Evolutionary conservation across 257 asterid genomes (phyloP).

Genomic region (Ballota nigra): DNA sequence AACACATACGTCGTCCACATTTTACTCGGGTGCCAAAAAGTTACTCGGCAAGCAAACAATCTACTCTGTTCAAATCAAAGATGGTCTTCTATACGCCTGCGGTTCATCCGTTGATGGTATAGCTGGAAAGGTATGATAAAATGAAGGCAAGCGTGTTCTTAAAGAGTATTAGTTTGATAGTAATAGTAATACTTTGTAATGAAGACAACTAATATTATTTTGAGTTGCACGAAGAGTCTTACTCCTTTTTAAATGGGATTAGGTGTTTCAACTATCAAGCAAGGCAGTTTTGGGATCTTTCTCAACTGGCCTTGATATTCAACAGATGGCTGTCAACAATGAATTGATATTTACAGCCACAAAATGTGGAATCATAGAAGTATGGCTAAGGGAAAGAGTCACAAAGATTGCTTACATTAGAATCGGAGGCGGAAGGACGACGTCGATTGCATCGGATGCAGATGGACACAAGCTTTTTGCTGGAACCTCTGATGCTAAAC

Average conservation of each 20-base stretch:
- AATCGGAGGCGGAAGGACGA: constrained; percentile 40
- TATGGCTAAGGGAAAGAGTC: constrained; percentile 61
- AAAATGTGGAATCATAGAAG: constrained; percentile 65
- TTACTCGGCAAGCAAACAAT: constrained; percentile 70
- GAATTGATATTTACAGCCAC: constrained; percentile 66
- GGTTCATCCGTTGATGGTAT: constrained; percentile 71
- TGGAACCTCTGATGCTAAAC: constrained; percentile 66
- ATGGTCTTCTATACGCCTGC: constrained; percentile 45
- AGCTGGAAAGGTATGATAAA: constrained; percentile 74
- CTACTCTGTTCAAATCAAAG: constrained; percentile 43
- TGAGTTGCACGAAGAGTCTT: no score
- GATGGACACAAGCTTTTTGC: constrained; percentile 72
- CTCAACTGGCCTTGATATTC: constrained; percentile 54
- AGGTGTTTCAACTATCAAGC: constrained; percentile 75
- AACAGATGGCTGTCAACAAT: constrained; percentile 40
- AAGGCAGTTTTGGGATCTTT: constrained; percentile 60
- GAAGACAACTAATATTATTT: no score
- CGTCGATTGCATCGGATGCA: constrained; percentile 46
- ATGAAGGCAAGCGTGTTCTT: no score
- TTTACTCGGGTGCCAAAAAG: constrained; percentile 67
- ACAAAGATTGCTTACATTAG: constrained; percentile 52
- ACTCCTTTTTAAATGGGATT: background rate
- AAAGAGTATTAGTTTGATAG: no score
- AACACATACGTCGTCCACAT: constrained; percentile 47
- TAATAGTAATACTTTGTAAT: no score